phyloP scores from a whole-genome alignment of 2,329 filamentous ascomycete genomes.

The Calonectria pseudoreteaudii region DNA sequence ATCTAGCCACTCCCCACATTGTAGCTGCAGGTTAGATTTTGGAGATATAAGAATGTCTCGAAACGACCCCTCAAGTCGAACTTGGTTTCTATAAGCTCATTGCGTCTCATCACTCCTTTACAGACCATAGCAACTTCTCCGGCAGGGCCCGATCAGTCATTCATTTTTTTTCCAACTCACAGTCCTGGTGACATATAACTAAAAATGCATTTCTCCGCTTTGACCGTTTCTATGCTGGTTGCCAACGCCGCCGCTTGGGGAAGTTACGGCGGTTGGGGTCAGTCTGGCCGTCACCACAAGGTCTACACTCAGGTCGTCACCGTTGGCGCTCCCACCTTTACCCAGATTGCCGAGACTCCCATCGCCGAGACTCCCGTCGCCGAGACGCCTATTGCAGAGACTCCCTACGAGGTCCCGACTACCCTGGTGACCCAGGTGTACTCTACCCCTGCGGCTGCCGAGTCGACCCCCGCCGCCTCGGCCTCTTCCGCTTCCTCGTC shows the following conservation, averaged over 20 bases:
- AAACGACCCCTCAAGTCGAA: background rate
- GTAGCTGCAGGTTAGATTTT: background rate
- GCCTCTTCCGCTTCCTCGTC: conserved; percentile 12
- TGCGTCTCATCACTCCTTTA: conserved; percentile 24
- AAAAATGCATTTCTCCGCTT: conserved; percentile 25
- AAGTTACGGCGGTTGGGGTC: background rate
- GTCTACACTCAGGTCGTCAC: conserved; percentile 32
- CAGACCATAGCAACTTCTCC: conserved; percentile 9
- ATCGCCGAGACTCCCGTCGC: conserved; percentile 1
- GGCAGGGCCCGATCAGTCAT: conserved; percentile 26
- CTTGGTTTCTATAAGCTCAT: conserved; percentile 7
- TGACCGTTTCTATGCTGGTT: conserved; percentile 20
- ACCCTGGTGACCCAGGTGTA: conserved; percentile 16
- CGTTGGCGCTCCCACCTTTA: conserved; percentile 13
- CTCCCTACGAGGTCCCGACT: background rate
- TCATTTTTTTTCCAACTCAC: background rate
- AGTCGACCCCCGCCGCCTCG: conserved; percentile 13
- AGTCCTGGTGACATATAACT: conserved; percentile 23
- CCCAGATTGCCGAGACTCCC: conserved; percentile 26
- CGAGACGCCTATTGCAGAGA: background rate
- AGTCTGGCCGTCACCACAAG: conserved; percentile 14
- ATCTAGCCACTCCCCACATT: background rate
- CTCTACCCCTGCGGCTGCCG: conserved; percentile 1
- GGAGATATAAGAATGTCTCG: conserved; percentile 13
- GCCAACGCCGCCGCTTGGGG: conserved; percentile 35